phyloP scores from a whole-genome alignment of 306 rosid genomes.

The Quercus suber region DNA sequence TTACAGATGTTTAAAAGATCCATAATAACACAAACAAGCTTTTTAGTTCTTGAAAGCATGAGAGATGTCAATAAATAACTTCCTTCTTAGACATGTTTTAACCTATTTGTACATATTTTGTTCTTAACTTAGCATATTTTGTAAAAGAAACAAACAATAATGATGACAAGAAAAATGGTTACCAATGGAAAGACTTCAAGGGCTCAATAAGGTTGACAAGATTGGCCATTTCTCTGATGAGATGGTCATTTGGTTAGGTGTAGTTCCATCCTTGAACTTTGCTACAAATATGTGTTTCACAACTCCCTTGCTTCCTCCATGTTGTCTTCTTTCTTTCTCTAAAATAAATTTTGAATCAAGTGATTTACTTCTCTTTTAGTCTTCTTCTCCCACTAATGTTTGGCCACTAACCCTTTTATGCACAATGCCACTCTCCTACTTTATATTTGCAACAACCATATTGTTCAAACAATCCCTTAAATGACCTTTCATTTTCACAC shows the following conservation, averaged over 20 bases:
- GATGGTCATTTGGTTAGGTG: neutral
- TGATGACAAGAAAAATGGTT: neutral
- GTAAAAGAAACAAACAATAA: neutral
- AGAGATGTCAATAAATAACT: too few species aligned
- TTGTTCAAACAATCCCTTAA: too few species aligned
- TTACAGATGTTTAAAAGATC: too few species aligned
- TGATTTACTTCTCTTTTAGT: too few species aligned
- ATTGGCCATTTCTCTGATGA: neutral
- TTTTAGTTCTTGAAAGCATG: too few species aligned
- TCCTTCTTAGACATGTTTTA: neutral
- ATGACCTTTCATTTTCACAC: too few species aligned
- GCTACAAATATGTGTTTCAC: neutral
- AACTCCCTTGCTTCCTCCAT: slow-evolving; percentile 1
- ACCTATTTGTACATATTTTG: neutral
- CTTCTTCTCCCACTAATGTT: too few species aligned
- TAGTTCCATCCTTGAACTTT: slow-evolving; percentile 1
- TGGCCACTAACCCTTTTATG: too few species aligned
- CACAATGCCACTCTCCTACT: too few species aligned
- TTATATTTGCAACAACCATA: too few species aligned
- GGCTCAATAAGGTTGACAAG: neutral
- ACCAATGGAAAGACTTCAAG: neutral
- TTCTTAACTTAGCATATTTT: neutral
- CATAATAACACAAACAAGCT: too few species aligned
- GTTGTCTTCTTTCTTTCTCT: neutral
- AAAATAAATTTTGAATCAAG: neutral